Evolutionary conservation across 1,284 basidiomycete genomes (phyloP).

Genomic region (Melampsora larici-populina): DNA sequence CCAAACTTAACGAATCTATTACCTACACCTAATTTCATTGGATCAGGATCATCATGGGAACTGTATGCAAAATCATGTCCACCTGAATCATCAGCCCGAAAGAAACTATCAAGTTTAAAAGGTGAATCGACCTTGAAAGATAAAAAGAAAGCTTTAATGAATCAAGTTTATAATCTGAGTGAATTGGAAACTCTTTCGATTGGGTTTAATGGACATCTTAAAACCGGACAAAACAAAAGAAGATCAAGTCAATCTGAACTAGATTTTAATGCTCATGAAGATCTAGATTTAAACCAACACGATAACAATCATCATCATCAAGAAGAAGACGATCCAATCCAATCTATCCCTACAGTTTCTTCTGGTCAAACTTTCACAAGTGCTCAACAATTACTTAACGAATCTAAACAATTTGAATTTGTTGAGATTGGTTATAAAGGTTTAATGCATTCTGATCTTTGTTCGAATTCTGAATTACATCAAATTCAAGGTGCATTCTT

Average conservation of each 20-base stretch:
- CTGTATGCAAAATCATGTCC: constrained; percentile 39
- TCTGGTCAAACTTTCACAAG: background rate
- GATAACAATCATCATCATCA: too few relatives aligned
- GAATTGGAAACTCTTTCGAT: background rate
- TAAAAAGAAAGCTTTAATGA: constrained; percentile 11
- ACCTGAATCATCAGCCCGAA: constrained; percentile 35
- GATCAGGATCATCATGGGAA: constrained; percentile 37
- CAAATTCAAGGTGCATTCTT: constrained; percentile 41
- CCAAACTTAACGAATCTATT: constrained; percentile 22
- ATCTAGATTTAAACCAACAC: too few relatives aligned
- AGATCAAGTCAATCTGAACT: background rate
- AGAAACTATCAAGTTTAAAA: constrained; percentile 34
- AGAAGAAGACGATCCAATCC: background rate
- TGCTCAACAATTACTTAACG: constrained; percentile 8
- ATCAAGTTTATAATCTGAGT: background rate
- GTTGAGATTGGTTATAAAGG: constrained; percentile 25
- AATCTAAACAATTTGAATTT: constrained; percentile 42
- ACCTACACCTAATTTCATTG: constrained; percentile 27
- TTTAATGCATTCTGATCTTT: constrained; percentile 33
- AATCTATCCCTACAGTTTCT: constrained; percentile 10
- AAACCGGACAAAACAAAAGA: constrained; percentile 31
- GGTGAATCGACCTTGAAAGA: constrained; percentile 29
- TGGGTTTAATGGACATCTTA: constrained; percentile 7
- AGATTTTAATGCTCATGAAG: background rate
- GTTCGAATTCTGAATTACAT: constrained; percentile 36